Conservation (phyloP, 75 land plant genomes). For the Cunninghamia lanceolata region DNA sequence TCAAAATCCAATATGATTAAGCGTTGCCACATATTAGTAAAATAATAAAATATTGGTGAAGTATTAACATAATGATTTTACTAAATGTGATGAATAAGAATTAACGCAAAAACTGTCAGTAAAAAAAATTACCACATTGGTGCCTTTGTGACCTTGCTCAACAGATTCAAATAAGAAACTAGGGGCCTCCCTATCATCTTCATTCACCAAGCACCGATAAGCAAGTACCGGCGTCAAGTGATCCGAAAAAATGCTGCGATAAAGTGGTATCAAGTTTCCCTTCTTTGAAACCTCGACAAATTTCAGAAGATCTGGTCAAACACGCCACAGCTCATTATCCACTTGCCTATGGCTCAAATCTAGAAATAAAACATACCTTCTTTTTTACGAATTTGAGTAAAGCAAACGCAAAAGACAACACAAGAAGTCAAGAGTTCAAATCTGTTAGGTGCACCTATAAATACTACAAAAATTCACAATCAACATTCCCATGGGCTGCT, state of each 20-base stretch:
- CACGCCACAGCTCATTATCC: conserved; percentile 12
- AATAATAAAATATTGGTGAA: not conserved
- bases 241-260: conserved; percentile 77
- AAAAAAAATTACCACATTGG: conserved; percentile 39
- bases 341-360: not conserved
- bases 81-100: not conserved
- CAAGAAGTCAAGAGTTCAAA: not conserved
- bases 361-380: not conserved
- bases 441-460: not conserved
- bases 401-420: not conserved
- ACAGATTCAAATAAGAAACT: conserved; percentile 91
- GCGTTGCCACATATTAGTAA: not conserved
- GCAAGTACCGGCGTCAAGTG: conserved; percentile 92
- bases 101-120: not conserved
- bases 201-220: conserved; percentile 85
- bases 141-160: conserved; percentile 40
- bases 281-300: conserved; percentile 57
- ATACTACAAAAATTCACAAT: not conserved
- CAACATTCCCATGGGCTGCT: not conserved
- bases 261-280: conserved; percentile 81
- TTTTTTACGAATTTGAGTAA: not conserved
- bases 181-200: conserved; percentile 91
- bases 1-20: not conserved
- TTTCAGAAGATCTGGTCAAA: conserved; percentile 17
- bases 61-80: not conserved